A percentile compares a stretch with the other conserved stretches of the same genome.
Conservation (phyloP, 345 rosid species). For the Diplotaxis tenuifolia region DNA sequence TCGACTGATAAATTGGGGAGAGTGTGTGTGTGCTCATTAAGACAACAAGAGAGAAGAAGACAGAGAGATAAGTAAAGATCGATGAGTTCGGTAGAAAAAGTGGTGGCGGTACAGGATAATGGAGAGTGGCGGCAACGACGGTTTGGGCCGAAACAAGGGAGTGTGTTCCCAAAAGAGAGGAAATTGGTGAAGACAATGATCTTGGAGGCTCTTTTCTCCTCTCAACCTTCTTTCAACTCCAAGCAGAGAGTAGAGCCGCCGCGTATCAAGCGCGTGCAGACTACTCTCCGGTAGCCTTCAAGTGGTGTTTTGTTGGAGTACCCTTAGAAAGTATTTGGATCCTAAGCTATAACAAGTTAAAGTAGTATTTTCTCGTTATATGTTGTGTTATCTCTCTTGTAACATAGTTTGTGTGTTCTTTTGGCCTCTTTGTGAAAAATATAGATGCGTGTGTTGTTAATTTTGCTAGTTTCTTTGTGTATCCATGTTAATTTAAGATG, state of each 20-base stretch:
- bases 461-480: background rate
- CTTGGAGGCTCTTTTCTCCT: slow-evolving; percentile 18
- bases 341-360: background rate
- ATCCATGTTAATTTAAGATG: background rate
- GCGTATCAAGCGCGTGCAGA: background rate
- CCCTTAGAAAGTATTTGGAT: background rate
- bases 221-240: slow-evolving; percentile 8
- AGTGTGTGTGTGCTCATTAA: background rate
- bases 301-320: background rate
- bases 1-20: slow-evolving; percentile 16
- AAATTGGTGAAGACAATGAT: slow-evolving; percentile 48
- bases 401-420: background rate
- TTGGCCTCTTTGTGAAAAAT: background rate
- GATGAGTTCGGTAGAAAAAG: slow-evolving; percentile 10
- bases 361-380: background rate
- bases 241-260: background rate
- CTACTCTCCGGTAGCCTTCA: slow-evolving; percentile 19
- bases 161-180: slow-evolving; percentile 42
- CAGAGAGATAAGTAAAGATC: background rate
- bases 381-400: background rate
- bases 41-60: slow-evolving; percentile 7
- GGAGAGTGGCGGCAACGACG: slow-evolving; percentile 13
- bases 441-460: background rate
- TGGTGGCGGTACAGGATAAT: slow-evolving; percentile 8
- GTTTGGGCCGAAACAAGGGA: slow-evolving; percentile 34